Conservation (phyloP, 2,329 filamentous ascomycete species). For the Alternaria novae-zelandiae region DNA sequence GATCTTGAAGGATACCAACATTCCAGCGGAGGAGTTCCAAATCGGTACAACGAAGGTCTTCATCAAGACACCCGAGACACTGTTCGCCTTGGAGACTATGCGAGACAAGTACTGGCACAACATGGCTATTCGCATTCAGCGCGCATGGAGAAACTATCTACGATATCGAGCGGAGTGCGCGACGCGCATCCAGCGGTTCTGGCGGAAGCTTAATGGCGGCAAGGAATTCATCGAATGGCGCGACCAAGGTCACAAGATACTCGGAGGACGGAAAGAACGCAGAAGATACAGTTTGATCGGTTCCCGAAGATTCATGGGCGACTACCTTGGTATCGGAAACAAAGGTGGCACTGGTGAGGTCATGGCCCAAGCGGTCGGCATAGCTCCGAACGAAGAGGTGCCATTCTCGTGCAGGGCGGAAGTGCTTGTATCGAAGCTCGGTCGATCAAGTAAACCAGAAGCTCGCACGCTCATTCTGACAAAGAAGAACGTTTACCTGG, state of each 20-base stretch:
- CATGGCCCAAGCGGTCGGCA: slow-evolving; percentile 75
- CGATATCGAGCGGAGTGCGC: slow-evolving; percentile 92
- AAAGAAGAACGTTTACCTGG: slow-evolving; percentile 83
- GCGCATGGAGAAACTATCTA: slow-evolving; percentile 95
- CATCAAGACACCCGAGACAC: slow-evolving; percentile 95
- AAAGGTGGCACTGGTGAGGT: slow-evolving; percentile 79
- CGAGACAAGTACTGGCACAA: slow-evolving; percentile 98
- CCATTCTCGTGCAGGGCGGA: slow-evolving; percentile 93
- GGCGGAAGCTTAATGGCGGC: slow-evolving; percentile 90
- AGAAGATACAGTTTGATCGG: slow-evolving; percentile 89
- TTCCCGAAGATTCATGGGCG: slow-evolving; percentile 89
- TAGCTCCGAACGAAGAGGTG: slow-evolving; percentile 74
- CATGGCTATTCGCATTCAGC: slow-evolving; percentile 97
- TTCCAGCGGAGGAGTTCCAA: slow-evolving; percentile 94
- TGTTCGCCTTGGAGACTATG: slow-evolving; percentile 98
- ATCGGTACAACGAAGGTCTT: slow-evolving; percentile 97
- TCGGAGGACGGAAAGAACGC: slow-evolving; percentile 87
- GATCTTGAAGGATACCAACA: slow-evolving; percentile 95
- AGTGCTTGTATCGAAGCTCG: slow-evolving; percentile 90
- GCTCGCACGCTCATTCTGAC: slow-evolving; percentile 86
- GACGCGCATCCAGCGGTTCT: slow-evolving; percentile 92
- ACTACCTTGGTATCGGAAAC: slow-evolving; percentile 90
- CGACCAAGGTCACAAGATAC: slow-evolving; percentile 82
- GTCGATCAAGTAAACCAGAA: slow-evolving; percentile 91
- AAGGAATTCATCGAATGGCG: slow-evolving; percentile 87